Evolutionary conservation across 495 filamentous ascomycete species (phyloP).

Genomic region (Margaritispora aquatica): DNA sequence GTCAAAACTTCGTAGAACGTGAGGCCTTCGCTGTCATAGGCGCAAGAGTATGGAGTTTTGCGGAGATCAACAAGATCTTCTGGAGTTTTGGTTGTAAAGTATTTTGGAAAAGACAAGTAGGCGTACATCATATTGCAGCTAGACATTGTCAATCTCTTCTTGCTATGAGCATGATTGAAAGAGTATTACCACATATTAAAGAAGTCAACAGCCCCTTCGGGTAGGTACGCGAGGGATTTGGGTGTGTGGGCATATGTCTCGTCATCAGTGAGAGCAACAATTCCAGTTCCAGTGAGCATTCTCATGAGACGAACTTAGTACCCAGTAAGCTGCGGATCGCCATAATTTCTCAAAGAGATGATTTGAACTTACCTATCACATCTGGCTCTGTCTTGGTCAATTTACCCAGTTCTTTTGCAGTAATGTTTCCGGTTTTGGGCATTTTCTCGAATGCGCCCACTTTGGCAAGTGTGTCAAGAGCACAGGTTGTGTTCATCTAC

Average conservation of each 20-base stretch:
- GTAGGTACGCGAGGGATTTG: conserved; percentile 4
- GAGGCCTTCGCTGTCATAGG: conserved; percentile 24
- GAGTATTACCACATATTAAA: conserved; percentile 6
- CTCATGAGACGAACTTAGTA: conserved; percentile 8
- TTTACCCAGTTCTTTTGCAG: conserved; percentile 2
- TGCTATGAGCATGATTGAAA: neutral
- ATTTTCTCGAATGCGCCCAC: conserved; percentile 7
- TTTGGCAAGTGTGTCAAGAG: conserved; percentile 3
- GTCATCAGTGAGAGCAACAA: neutral
- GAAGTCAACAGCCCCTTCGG: neutral
- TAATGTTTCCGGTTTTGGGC: conserved; percentile 5
- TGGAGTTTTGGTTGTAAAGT: conserved; percentile 25
- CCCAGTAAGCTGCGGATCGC: neutral
- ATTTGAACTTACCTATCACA: neutral
- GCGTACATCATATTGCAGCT: conserved; percentile 20
- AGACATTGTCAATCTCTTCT: conserved; percentile 20
- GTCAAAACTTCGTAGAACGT: conserved; percentile 26
- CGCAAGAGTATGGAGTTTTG: conserved; percentile 28
- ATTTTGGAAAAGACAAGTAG: conserved; percentile 21
- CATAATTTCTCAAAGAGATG: neutral
- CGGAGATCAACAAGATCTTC: conserved; percentile 25
- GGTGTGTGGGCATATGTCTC: conserved; percentile 10
- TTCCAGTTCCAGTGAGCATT: conserved; percentile 1
- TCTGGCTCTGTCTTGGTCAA: neutral
- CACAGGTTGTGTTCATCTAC: conserved; percentile 3